Evolutionary conservation across 352 stramenopile genomes (phyloP), one percentile per base, ranked within the genome.

Genomic region (Plasmopara viticola): DNA sequence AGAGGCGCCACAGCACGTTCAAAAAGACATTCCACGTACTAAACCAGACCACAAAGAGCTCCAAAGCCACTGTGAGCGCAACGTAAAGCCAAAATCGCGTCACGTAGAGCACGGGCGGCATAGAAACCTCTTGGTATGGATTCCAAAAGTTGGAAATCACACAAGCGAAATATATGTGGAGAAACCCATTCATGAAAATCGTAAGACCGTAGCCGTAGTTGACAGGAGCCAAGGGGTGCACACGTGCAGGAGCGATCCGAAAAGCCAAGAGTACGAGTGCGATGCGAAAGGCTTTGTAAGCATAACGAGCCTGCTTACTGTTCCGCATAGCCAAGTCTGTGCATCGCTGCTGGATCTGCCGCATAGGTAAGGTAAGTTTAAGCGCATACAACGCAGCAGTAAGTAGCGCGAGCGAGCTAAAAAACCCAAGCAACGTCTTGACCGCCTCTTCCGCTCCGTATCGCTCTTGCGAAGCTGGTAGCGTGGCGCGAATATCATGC

Each of bases 71-170:
- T 9, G 71, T 74, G 35, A 66, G 29, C 17, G 61, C 73, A 15
- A 88, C 78, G 46, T 80, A 86, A 0, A 71, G 41, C 83, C 83
- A 93, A 62, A 91, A 93, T 12, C 51, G 60, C 41, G 60, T 72
- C 18, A 89, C 71, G 54, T 87, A 90, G 6, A 89, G 59, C 42
- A 90, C 70, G 5, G 75, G 77, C 12, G 78, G 78, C 72, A 90
- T 89, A 18, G 66, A 76, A 18, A 87, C 54, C 18, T 71, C 57
- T 29, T 64, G 55, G 34, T 62, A 44, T 8, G 71, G 72, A 20
- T 71, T 70, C 78, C 78, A 92, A 51, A 89, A 92, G 65, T 88
- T 89, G 29, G 82, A 92, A 31, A 90, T 63, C 38, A 86, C 73
- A 44, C 78, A 89, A 42, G 77, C 78, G 13, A 70, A 69, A 51